These are phyloP conservation scores for Axilococcus clingmanii DNA, from an alignment of 139 green algal genomes.

Conservation along the genomic window DNA sequence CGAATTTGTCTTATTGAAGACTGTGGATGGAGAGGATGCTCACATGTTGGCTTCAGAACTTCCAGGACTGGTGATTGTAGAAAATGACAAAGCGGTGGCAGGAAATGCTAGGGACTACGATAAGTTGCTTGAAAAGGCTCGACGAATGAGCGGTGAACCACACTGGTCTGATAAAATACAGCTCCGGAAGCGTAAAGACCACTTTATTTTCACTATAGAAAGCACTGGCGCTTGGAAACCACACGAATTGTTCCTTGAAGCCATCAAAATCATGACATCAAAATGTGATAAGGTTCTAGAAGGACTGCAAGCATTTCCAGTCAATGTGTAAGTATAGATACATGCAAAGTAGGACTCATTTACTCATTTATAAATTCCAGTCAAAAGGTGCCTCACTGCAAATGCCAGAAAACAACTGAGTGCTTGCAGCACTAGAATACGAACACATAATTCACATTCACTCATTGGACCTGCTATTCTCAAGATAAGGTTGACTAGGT, in stretches of 20 bases:
- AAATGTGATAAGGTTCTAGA: constrained; percentile 67
- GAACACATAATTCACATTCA: constrained; percentile 72
- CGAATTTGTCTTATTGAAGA: constrained; percentile 64
- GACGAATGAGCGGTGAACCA: constrained; percentile 42
- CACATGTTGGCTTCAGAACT: constrained; percentile 45
- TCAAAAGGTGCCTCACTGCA: constrained; percentile 36
- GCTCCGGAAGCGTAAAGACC: constrained; percentile 80
- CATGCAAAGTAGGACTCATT: neutral
- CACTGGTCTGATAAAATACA: constrained; percentile 44
- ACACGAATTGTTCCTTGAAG: constrained; percentile 57
- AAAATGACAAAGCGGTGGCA: constrained; percentile 4
- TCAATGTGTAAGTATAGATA: neutral
- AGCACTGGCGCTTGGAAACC: constrained; percentile 65
- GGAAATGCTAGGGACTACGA: constrained; percentile 30
- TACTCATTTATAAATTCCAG: constrained; percentile 60
- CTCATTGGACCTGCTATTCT: constrained; percentile 67
- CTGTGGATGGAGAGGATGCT: constrained; percentile 22
- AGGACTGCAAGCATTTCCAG: constrained; percentile 30
- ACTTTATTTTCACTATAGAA: constrained; percentile 99
- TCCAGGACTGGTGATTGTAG: constrained; percentile 42
- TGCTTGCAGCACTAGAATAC: constrained; percentile 76
- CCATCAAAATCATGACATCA: constrained; percentile 53
- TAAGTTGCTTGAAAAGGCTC: constrained; percentile 54
- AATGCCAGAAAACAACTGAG: constrained; percentile 57
- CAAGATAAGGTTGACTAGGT: constrained; percentile 91